These are phyloP conservation scores for Aspergillus diversus DNA, from an alignment of 495 filamentous ascomycete species.

Conservation along the genomic window DNA sequence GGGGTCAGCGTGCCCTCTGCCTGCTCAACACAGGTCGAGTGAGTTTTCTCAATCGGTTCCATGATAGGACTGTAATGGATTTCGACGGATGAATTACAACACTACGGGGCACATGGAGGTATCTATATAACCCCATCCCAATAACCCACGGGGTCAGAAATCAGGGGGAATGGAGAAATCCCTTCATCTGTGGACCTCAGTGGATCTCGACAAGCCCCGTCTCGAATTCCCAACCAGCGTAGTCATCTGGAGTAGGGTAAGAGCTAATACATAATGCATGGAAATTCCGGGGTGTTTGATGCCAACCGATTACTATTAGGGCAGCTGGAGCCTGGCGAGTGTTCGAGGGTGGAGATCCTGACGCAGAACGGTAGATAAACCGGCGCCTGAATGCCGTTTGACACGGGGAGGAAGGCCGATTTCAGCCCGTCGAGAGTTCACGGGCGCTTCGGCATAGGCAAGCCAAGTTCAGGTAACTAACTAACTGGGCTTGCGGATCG, in stretches of 20 bases:
- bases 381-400: not conserved
- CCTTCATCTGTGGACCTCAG: too few species aligned
- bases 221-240: too few species aligned
- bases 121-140: not conserved
- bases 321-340: not conserved
- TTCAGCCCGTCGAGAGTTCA: not conserved
- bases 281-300: not conserved
- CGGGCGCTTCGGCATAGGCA: too few species aligned
- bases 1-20: slow-evolving; percentile 20
- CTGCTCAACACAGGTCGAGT: slow-evolving; percentile 33
- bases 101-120: not conserved
- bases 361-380: not conserved
- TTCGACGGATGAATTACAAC: not conserved
- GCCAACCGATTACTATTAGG: not conserved
- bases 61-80: not conserved
- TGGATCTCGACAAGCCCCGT: too few species aligned
- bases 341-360: not conserved
- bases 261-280: not conserved
- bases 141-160: too few species aligned
- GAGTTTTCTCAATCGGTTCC: slow-evolving; percentile 14
- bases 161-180: too few species aligned
- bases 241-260: too few species aligned
- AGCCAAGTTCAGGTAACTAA: too few species aligned
- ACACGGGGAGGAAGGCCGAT: not conserved
- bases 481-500: not conserved